These are phyloP conservation scores for Hanseniaspora clermontiae DNA, from an alignment of 805 yeast species.

Conservation along the genomic window DNA sequence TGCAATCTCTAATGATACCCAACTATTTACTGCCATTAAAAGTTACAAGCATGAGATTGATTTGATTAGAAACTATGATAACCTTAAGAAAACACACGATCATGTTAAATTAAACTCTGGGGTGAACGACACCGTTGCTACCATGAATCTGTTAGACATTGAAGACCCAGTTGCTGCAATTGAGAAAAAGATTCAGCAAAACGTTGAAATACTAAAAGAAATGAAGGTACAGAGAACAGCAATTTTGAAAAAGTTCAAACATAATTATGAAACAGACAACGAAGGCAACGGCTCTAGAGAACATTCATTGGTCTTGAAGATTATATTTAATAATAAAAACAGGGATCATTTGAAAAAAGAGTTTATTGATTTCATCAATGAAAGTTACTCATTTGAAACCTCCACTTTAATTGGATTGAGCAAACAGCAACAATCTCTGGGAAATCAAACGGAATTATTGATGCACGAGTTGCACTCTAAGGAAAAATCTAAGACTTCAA, in stretches of 20 bases:
- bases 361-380: conserved; percentile 1
- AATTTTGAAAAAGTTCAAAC: conserved; percentile 3
- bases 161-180: conserved; percentile 36
- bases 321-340: background rate
- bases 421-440: background rate
- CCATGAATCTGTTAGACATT: conserved; percentile 49
- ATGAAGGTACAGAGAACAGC: conserved; percentile 7
- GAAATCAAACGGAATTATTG: background rate
- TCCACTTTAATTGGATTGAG: background rate
- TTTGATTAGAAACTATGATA: conserved; percentile 35
- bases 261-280: conserved; percentile 33
- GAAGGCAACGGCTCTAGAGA: conserved; percentile 41
- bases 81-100: conserved; percentile 30
- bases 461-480: background rate
- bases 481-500: background rate
- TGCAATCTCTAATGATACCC: conserved; percentile 48
- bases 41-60: conserved; percentile 33
- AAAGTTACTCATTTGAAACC: conserved; percentile 2
- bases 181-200: background rate
- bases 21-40: conserved; percentile 38
- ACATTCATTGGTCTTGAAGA: conserved; percentile 8
- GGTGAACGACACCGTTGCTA: conserved; percentile 1
- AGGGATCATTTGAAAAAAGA: background rate
- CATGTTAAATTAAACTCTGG: conserved; percentile 15
- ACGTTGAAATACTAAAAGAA: background rate